Conservation (phyloP, 2,329 filamentous ascomycete genomes). For the Sporothrix schenckii region DNA sequence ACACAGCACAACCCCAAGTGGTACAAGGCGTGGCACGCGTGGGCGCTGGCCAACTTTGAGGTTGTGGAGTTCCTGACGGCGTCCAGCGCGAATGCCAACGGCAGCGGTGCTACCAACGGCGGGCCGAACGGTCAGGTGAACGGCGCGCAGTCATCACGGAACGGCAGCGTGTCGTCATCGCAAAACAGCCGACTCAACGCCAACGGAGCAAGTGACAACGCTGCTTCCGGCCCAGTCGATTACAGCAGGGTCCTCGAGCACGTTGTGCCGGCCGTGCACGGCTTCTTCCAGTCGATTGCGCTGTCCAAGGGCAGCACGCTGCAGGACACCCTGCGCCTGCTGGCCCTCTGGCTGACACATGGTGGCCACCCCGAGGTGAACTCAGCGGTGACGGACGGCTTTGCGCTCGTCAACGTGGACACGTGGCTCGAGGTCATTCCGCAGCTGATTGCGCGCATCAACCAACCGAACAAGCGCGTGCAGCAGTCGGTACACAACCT, state of each 20-base stretch:
- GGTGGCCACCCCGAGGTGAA: constrained; percentile 89
- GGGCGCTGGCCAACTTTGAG: constrained; percentile 97
- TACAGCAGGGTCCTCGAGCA: constrained; percentile 76
- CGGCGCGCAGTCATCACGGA: background rate
- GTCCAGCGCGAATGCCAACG: constrained; percentile 20
- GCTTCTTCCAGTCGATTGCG: constrained; percentile 97
- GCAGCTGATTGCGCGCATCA: constrained; percentile 95
- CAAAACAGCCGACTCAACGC: background rate
- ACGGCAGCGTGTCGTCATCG: background rate
- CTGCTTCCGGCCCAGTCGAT: constrained; percentile 55
- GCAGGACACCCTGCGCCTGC: constrained; percentile 87
- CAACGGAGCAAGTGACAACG: constrained; percentile 37
- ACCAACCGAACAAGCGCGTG: constrained; percentile 87
- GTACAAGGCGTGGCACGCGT: constrained; percentile 99
- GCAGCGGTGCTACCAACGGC: background rate
- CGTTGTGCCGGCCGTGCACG: constrained; percentile 90
- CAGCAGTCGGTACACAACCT: constrained; percentile 90
- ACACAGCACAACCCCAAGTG: constrained; percentile 92
- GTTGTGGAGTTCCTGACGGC: constrained; percentile 80
- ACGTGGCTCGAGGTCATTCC: constrained; percentile 99
- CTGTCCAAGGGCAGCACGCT: constrained; percentile 89
- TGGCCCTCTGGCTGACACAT: constrained; percentile 96
- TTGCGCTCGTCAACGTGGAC: constrained; percentile 89
- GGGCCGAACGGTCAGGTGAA: background rate
- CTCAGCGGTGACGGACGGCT: constrained; percentile 83